Evolutionary conservation across 2,329 filamentous ascomycete genomes (phyloP).

Genomic region (Penicillium sp.): DNA sequence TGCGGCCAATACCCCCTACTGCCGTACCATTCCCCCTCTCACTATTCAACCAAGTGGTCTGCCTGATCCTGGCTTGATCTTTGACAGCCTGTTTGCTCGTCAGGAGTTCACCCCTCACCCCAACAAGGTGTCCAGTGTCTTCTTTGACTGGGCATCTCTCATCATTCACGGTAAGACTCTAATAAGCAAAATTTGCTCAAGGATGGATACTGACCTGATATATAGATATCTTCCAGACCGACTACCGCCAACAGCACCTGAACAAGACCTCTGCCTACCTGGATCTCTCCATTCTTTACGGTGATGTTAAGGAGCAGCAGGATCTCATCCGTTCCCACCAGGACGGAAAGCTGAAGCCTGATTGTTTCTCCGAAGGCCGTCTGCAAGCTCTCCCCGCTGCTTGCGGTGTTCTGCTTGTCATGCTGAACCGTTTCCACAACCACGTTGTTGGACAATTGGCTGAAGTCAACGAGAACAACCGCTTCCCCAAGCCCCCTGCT

Average conservation of each 20-base stretch:
- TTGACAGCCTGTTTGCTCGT: constrained; percentile 50
- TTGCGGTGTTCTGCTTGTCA: constrained; percentile 71
- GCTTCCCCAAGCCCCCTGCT: constrained; percentile 70
- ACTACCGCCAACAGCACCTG: constrained; percentile 61
- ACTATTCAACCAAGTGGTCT: constrained; percentile 65
- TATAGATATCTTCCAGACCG: constrained; percentile 71
- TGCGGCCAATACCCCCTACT: constrained; percentile 69
- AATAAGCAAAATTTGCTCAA: not conserved
- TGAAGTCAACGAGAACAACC: constrained; percentile 80
- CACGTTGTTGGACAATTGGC: constrained; percentile 78
- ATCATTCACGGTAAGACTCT: constrained; percentile 66
- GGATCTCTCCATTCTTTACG: constrained; percentile 73
- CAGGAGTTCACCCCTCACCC: constrained; percentile 58
- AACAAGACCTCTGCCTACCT: constrained; percentile 74
- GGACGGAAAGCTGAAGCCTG: constrained; percentile 72
- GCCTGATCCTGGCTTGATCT: constrained; percentile 64
- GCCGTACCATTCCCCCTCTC: constrained; percentile 65
- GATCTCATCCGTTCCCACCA: constrained; percentile 64
- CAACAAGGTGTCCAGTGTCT: constrained; percentile 72
- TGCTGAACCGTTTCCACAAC: constrained; percentile 82
- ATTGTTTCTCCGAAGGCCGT: constrained; percentile 72
- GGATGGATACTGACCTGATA: constrained; percentile 1
- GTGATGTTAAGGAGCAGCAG: constrained; percentile 59
- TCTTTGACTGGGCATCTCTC: constrained; percentile 75
- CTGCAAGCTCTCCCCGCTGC: constrained; percentile 73